Conservation (phyloP, 257 asterid genomes). For the Rhazya stricta region DNA sequence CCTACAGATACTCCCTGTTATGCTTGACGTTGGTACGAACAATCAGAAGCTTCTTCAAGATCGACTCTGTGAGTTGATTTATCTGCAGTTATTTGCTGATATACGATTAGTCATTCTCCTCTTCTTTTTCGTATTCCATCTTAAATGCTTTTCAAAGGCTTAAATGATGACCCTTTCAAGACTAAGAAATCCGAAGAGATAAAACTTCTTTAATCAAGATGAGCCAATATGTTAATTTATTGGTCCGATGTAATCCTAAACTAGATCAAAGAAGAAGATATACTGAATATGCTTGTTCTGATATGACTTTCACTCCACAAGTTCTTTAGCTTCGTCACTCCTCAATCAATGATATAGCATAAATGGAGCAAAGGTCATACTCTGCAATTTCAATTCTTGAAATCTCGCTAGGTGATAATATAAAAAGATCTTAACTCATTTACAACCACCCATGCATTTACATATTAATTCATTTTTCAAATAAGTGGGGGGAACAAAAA, state of each 20-base stretch:
- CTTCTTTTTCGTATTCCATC: background rate
- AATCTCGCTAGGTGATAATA: background rate
- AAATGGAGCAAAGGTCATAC: background rate
- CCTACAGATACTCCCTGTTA: conserved; percentile 83
- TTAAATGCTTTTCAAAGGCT: background rate
- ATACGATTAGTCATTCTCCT: background rate
- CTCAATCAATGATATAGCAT: background rate
- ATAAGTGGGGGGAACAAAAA: background rate
- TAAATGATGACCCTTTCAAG: background rate
- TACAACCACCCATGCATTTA: background rate
- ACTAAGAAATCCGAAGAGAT: background rate
- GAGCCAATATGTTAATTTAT: background rate
- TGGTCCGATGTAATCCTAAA: background rate
- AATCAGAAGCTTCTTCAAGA: conserved; percentile 87
- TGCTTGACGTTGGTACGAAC: conserved; percentile 99
- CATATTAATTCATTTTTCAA: background rate
- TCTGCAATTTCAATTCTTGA: background rate
- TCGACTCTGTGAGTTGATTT: conserved; percentile 78
- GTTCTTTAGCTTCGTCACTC: background rate
- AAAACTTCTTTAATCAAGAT: conserved; percentile 7
- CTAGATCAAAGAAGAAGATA: background rate
- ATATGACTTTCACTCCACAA: background rate
- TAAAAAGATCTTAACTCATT: background rate
- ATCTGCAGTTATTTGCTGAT: conserved; percentile 10
- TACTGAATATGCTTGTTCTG: background rate